These are phyloP conservation scores for Gentiana straminea DNA, from an alignment of 257 asterid genomes.

Conservation along the genomic window DNA sequence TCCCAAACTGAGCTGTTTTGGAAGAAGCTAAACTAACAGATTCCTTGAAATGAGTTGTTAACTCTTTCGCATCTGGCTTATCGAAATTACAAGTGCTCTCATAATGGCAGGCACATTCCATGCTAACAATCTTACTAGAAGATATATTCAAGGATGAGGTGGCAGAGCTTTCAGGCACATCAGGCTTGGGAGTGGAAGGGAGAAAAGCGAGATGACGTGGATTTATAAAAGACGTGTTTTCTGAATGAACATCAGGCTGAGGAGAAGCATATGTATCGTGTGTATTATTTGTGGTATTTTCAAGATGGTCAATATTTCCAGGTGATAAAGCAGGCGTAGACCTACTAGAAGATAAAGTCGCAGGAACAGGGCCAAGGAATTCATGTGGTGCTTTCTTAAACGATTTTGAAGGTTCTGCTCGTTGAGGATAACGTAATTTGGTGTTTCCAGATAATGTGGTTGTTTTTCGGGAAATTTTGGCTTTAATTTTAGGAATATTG, in stretches of 20 bases:
- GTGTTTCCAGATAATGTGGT: slow-evolving; percentile 12
- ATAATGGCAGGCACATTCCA: slow-evolving; percentile 1
- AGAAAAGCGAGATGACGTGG: background rate
- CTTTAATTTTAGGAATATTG: slow-evolving; percentile 8
- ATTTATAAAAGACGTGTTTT: background rate
- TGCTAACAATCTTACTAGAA: slow-evolving; percentile 5
- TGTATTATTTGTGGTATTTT: slow-evolving; percentile 1
- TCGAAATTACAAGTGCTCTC: slow-evolving; percentile 5
- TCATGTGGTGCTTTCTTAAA: slow-evolving; percentile 33
- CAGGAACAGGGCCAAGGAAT: slow-evolving; percentile 9
- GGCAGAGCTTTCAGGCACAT: slow-evolving; percentile 11
- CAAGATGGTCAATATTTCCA: slow-evolving; percentile 8
- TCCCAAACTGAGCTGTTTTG: background rate
- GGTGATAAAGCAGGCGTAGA: slow-evolving; percentile 11
- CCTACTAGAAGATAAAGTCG: slow-evolving; percentile 9
- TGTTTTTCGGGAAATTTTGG: slow-evolving; percentile 11
- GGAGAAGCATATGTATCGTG: slow-evolving; percentile 1
- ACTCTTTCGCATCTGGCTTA: slow-evolving; percentile 2
- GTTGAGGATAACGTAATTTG: slow-evolving; percentile 3
- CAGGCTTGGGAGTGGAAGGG: slow-evolving; percentile 7
- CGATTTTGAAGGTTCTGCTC: slow-evolving; percentile 19
- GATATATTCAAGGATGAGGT: slow-evolving; percentile 5
- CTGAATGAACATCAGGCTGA: slow-evolving; percentile 1
- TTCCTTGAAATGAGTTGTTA: slow-evolving; percentile 2
- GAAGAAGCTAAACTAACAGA: slow-evolving; percentile 3